A percentile compares a stretch with the other conserved stretches of the same genome.
Evolutionary conservation across 441 rosid genomes (phyloP).

Genomic region (Daphne laureola): DNA sequence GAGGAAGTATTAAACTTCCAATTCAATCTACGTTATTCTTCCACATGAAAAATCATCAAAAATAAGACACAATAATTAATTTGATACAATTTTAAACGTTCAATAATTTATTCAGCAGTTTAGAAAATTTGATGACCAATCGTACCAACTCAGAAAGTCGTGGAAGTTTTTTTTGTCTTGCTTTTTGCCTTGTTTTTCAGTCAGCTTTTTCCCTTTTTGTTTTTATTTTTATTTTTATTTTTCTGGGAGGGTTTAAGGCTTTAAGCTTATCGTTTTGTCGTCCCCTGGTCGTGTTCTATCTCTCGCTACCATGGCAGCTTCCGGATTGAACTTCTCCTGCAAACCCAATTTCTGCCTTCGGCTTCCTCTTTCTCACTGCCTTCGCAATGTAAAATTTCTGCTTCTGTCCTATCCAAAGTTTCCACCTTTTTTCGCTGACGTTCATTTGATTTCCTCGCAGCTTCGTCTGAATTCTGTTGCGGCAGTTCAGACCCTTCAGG

Average conservation of each 20-base stretch:
- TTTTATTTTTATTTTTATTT: no score
- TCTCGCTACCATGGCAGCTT: constrained; percentile 31
- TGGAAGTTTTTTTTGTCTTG: no score
- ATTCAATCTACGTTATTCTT: no score
- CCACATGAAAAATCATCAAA: no score
- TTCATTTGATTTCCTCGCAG: constrained; percentile 20
- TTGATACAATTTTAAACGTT: no score
- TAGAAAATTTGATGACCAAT: no score
- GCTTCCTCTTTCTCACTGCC: constrained; percentile 25
- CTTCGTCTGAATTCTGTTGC: constrained; percentile 30
- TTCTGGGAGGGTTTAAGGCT: constrained; percentile 22
- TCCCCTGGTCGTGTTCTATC: constrained; percentile 15
- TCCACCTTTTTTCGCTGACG: not conserved
- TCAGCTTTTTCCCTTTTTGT: not conserved
- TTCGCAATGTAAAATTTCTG: constrained; percentile 30
- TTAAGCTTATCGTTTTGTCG: constrained; percentile 15
- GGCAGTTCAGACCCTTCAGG: constrained; percentile 24
- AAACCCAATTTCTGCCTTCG: constrained; percentile 33
- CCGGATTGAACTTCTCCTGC: constrained; percentile 36
- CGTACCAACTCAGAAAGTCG: no score
- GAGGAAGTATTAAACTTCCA: no score
- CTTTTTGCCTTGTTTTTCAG: no score
- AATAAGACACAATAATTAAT: no score
- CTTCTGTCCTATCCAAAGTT: not conserved
- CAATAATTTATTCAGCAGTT: no score